These are phyloP conservation scores for Hypoxylon perforatum DNA, from an alignment of 495 filamentous ascomycete genomes.

Conservation along the genomic window DNA sequence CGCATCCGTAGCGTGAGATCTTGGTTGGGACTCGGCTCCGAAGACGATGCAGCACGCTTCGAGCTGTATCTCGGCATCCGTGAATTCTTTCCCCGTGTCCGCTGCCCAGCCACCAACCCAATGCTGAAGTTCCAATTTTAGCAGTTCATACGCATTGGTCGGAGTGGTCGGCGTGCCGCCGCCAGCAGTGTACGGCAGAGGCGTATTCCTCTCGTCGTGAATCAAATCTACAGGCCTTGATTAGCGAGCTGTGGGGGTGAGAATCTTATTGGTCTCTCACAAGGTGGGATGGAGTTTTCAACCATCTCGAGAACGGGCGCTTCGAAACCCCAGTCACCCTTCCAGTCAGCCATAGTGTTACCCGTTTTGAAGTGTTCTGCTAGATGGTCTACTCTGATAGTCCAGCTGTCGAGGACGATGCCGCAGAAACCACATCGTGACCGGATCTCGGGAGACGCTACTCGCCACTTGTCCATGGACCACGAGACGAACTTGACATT, in stretches of 20 bases:
- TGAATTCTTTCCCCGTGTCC: conserved; percentile 42
- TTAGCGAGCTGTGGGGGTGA: conserved; percentile 34
- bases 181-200: conserved; percentile 57
- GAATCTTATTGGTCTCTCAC: conserved; percentile 47
- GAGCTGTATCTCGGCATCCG: conserved; percentile 56
- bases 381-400: conserved; percentile 70
- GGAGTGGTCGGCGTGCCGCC: conserved; percentile 45
- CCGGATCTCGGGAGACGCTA: conserved; percentile 64
- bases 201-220: conserved; percentile 65
- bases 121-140: conserved; percentile 61
- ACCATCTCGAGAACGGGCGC: conserved; percentile 65
- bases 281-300: conserved; percentile 75
- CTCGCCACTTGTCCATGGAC: conserved; percentile 77
- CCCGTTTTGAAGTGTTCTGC: conserved; percentile 76
- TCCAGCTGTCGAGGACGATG: conserved; percentile 69
- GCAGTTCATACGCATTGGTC: conserved; percentile 62
- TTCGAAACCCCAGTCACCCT: conserved; percentile 79
- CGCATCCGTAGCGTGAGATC: conserved; percentile 38
- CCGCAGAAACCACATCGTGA: conserved; percentile 81
- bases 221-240: conserved; percentile 56
- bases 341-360: conserved; percentile 75
- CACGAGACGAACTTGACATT: conserved; percentile 68
- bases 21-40: conserved; percentile 49
- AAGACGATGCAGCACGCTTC: conserved; percentile 58
- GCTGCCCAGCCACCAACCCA: conserved; percentile 50